These are phyloP conservation scores for Ramularia endophylla DNA, from an alignment of 2,329 filamentous ascomycete species.

Conservation along the genomic window DNA sequence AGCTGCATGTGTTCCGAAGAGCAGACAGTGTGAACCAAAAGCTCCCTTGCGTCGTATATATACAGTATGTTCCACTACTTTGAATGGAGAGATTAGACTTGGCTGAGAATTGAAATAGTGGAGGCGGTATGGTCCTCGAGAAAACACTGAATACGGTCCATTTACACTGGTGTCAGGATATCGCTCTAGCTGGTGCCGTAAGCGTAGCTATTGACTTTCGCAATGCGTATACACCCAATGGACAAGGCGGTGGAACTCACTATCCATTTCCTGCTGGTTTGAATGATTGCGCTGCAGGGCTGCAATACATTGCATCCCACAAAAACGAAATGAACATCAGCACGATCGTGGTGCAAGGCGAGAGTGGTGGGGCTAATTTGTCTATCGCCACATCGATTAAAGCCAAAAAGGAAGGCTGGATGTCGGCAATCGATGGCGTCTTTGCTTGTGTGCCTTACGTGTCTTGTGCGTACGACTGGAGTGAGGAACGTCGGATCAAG, in stretches of 20 bases:
- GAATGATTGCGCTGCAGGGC: slow-evolving; percentile 24
- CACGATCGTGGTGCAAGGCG: slow-evolving; percentile 27
- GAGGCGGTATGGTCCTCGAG: slow-evolving; percentile 18
- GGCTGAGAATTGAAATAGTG: no score
- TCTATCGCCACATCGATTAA: slow-evolving; percentile 24
- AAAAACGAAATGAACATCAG: slow-evolving; percentile 18
- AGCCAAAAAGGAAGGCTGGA: slow-evolving; percentile 26
- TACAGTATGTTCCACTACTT: slow-evolving; percentile 12
- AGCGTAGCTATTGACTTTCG: slow-evolving; percentile 28
- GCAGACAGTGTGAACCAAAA: slow-evolving; percentile 7
- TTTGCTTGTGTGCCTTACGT: slow-evolving; percentile 24
- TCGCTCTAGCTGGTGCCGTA: slow-evolving; percentile 22
- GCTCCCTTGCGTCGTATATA: slow-evolving; percentile 25
- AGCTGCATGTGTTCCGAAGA: slow-evolving; percentile 17
- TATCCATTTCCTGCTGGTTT: slow-evolving; percentile 23
- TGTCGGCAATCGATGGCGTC: slow-evolving; percentile 21
- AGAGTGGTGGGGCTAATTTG: slow-evolving; percentile 29
- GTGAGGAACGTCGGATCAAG: slow-evolving; percentile 7
- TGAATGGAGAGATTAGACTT: no score
- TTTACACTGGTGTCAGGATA: slow-evolving; percentile 21
- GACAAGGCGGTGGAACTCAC: not conserved
- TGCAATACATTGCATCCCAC: slow-evolving; percentile 20
- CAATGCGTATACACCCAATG: slow-evolving; percentile 22
- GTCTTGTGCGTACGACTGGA: slow-evolving; percentile 12
- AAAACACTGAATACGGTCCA: slow-evolving; percentile 20